Conservation (phyloP, 768 basidiomycete species). For the Lactarius sp. region DNA sequence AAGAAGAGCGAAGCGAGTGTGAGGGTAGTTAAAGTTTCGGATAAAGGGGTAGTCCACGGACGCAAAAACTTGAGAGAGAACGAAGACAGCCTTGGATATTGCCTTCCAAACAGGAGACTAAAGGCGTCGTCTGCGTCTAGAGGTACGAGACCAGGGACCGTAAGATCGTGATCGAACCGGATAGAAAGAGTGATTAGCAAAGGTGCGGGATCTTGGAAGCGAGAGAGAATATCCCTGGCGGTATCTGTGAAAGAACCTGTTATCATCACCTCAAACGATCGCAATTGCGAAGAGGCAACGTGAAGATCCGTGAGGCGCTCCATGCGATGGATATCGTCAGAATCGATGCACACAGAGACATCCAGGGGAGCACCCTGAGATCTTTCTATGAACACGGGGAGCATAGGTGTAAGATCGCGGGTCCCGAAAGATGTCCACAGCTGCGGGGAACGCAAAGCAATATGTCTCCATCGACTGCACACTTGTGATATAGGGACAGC, state of each 20-base stretch:
- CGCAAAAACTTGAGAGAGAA: constrained; percentile 8
- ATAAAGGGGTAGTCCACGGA: constrained; percentile 4
- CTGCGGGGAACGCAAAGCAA: constrained; percentile 1
- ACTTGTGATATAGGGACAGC: constrained; percentile 2
- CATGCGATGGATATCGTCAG: neutral
- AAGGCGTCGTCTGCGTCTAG: neutral
- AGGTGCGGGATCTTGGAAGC: constrained; percentile 3
- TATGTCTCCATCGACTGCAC: constrained; percentile 9
- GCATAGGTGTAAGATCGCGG: constrained; percentile 4
- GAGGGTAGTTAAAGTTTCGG: constrained; percentile 9
- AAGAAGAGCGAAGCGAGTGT: constrained; percentile 6
- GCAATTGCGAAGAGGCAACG: constrained; percentile 7
- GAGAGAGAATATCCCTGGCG: neutral
- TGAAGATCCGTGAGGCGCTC: constrained; percentile 10
- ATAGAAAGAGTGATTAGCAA: constrained; percentile 2
- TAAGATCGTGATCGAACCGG: constrained; percentile 4
- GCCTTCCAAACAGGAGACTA: neutral
- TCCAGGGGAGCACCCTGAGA: constrained; percentile 1
- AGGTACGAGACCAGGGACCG: neutral
- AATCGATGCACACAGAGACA: neutral
- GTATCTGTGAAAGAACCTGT: constrained; percentile 3
- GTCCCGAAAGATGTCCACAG: constrained; percentile 4
- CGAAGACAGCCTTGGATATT: neutral
- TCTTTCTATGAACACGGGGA: constrained; percentile 6
- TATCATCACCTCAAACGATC: constrained; percentile 6